Evolutionary conservation across 1,139 yeast species (phyloP), one percentile per base, ranked within the genome.

Genomic region (Suhomyces yuchorum): DNA sequence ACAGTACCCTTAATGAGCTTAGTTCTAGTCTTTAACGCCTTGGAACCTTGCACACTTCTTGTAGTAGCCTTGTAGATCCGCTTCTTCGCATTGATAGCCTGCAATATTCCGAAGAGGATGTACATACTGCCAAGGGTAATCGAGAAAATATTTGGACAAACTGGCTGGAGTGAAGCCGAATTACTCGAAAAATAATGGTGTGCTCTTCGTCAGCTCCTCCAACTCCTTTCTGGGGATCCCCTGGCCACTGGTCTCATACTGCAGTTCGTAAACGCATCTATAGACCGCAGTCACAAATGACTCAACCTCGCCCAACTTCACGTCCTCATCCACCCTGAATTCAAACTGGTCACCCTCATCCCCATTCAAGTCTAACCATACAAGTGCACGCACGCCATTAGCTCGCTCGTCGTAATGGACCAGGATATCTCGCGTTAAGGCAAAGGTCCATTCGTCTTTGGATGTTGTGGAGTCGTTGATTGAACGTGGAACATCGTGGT

Each of bases 351-450:
- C 98, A 14, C 92, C 97, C n/a, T 76, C 73, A 57, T 90, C 97
- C 26, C 96, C 97, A 43, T 85, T 85, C 44, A 84, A 63, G 57
- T 93, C 97, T 22, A 72, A 73, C 99, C 99, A 93, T 0, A 84
- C 75, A 39, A 93, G 78, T 1, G 85, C 82, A 38, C 56, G 59
- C 11, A 63, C 53, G 2, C 76, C 75, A 48, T 69, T 67, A 28
- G 59, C 47, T 47, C 63, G 66, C 19, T 64, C 67, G 47, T 61
- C 59, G 26, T 74, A 73, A 65, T 71, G 77, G 56, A 80, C 74
- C 49, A 70, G 71, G 50, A 92, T 71, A 5, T 83, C 82, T 53
- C 80, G 82, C 47, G 82, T 83, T 36, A 95, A 80, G 19, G 87
- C 70, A 56, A 87, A 90, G 19, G 81, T 70, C 77, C 86, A 77